A percentile compares a stretch with the other conserved stretches of the same genome.
phyloP scores from a whole-genome alignment of 2,329 filamentous ascomycete species.

The Colletotrichum godetiae region DNA sequence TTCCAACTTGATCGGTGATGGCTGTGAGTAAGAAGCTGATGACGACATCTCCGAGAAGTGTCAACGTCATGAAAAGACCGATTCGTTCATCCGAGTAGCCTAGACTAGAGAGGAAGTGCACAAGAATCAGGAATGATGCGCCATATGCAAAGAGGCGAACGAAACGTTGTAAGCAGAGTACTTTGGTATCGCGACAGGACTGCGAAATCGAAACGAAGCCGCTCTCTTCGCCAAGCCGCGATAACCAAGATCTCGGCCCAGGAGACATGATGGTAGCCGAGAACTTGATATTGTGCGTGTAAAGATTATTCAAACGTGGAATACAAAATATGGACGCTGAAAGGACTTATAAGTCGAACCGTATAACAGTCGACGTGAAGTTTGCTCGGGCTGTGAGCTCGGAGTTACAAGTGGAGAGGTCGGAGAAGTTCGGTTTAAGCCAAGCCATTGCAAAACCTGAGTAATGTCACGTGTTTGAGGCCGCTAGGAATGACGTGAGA shows the following conservation, averaged over 20 bases:
- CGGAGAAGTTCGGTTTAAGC: slow-evolving; percentile 17
- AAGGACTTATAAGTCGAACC: slow-evolving; percentile 15
- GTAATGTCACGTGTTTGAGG: slow-evolving; percentile 6
- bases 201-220: slow-evolving; percentile 55
- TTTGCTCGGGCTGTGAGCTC: slow-evolving; percentile 3
- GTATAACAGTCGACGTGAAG: not conserved
- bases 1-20: slow-evolving; percentile 68
- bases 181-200: slow-evolving; percentile 62
- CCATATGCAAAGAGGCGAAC: slow-evolving; percentile 74
- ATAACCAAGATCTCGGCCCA: slow-evolving; percentile 11
- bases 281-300: too few species aligned
- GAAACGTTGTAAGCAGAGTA: slow-evolving; percentile 69
- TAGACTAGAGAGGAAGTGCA: slow-evolving; percentile 64
- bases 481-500: not conserved
- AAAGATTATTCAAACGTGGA: not conserved
- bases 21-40: slow-evolving; percentile 70
- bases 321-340: not conserved
- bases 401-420: slow-evolving; percentile 25
- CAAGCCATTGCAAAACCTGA: not conserved
- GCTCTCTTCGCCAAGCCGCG: slow-evolving; percentile 48
- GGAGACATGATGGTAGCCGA: slow-evolving; percentile 6
- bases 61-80: slow-evolving; percentile 75
- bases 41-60: slow-evolving; percentile 67
- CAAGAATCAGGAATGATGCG: slow-evolving; percentile 66
- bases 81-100: slow-evolving; percentile 62